A percentile compares a stretch with the other conserved stretches of the same genome.
These are phyloP conservation scores for Cronartium ribicola DNA, from an alignment of 1,284 basidiomycete species.

Conservation along the genomic window DNA sequence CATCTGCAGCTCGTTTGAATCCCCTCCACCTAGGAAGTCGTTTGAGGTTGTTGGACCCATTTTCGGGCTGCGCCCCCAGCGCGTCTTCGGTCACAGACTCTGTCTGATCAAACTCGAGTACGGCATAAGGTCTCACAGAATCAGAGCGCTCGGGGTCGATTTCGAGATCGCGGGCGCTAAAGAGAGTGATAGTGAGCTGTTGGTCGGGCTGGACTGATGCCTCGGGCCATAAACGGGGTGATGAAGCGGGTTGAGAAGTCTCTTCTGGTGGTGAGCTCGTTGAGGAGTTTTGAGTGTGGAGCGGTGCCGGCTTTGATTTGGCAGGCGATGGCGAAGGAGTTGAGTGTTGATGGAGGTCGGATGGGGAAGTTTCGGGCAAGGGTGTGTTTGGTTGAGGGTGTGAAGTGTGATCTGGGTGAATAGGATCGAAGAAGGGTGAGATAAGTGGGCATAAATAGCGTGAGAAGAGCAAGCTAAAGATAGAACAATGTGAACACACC, in stretches of 20 bases:
- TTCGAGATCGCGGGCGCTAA: constrained; percentile 73
- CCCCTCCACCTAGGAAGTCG: constrained; percentile 46
- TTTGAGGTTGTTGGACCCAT: neutral
- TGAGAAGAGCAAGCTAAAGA: neutral
- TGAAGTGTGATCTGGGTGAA: neutral
- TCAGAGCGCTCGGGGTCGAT: constrained; percentile 47
- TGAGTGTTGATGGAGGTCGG: neutral
- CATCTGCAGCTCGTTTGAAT: constrained; percentile 46
- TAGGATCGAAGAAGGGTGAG: neutral
- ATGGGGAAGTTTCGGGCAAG: neutral
- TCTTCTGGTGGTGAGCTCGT: too few relatives aligned
- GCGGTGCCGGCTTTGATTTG: too few relatives aligned
- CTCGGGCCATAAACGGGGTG: constrained; percentile 25
- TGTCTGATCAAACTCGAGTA: constrained; percentile 98
- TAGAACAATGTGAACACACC: neutral
- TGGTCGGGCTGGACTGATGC: constrained; percentile 25
- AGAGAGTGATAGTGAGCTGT: constrained; percentile 90
- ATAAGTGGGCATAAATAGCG: neutral
- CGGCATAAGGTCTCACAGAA: constrained; percentile 74
- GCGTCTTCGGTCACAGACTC: constrained; percentile 75
- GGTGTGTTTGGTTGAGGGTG: neutral
- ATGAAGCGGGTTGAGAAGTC: too few relatives aligned
- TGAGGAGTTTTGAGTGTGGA: too few relatives aligned
- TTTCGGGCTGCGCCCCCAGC: neutral
- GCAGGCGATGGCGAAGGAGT: neutral